phyloP scores from a whole-genome alignment of 2,329 filamentous ascomycete species.

The Orbilia ellipsospora region DNA sequence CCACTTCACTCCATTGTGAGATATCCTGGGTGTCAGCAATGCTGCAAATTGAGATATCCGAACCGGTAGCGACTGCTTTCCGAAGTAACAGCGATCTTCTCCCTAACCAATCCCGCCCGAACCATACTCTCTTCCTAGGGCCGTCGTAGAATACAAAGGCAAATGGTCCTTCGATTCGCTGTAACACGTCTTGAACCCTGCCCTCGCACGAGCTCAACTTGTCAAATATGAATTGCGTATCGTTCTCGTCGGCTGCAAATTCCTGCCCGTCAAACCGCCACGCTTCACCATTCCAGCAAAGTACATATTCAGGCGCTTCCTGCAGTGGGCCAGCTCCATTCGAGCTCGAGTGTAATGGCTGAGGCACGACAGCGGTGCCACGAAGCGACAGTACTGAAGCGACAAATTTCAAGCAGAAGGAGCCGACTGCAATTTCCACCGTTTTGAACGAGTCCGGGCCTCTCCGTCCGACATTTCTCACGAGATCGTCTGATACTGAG shows the following conservation, averaged over 20 bases:
- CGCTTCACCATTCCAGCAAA: conserved; percentile 98
- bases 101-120: conserved; percentile 86
- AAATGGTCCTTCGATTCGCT: conserved; percentile 81
- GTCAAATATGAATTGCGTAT: conserved; percentile 76
- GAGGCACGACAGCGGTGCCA: conserved; percentile 75
- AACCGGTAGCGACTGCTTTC: conserved; percentile 61
- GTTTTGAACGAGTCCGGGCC: conserved; percentile 60
- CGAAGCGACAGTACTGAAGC: conserved; percentile 93
- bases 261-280: conserved; percentile 75
- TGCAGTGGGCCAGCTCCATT: conserved; percentile 70
- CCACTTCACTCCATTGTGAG: conserved; percentile 83
- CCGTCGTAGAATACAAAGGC: conserved; percentile 86
- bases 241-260: conserved; percentile 74
- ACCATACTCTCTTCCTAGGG: conserved; percentile 73
- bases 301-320: conserved; percentile 57
- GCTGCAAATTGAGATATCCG: conserved; percentile 56
- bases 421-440: conserved; percentile 61
- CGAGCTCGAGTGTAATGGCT: conserved; percentile 71
- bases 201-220: conserved; percentile 65
- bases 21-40: conserved; percentile 66
- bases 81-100: conserved; percentile 79
- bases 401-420: conserved; percentile 69
- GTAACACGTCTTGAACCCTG: conserved; percentile 68
- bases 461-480: conserved; percentile 56
- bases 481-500: conserved; percentile 37